Conservation (phyloP, 192 early-diverging fungal genomes). For the Umbelopsis vinacea region DNA sequence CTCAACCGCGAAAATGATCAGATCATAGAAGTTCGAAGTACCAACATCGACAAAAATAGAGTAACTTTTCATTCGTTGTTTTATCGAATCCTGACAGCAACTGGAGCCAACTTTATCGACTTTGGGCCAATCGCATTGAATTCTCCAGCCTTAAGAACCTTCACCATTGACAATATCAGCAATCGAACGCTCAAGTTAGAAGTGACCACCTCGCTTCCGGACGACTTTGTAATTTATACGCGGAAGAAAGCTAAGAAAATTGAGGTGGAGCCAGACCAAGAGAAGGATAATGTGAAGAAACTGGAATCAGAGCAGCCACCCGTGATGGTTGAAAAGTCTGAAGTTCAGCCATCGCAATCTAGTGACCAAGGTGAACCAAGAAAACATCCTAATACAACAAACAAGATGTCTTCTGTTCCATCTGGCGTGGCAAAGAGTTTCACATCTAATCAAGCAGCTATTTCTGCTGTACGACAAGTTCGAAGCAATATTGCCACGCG, state of each 20-base stretch:
- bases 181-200: slow-evolving; percentile 50
- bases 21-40: slow-evolving; percentile 89
- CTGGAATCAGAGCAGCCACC: not conserved
- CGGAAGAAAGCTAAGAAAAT: slow-evolving; percentile 27
- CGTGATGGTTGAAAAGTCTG: not conserved
- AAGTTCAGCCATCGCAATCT: not conserved
- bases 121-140: slow-evolving; percentile 91
- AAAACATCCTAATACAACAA: not conserved
- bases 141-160: slow-evolving; percentile 73
- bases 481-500: slow-evolving; percentile 10
- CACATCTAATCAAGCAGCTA: slow-evolving; percentile 7
- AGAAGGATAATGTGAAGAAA: slow-evolving; percentile 30
- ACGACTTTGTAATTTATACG: slow-evolving; percentile 44
- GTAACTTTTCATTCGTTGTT: slow-evolving; percentile 97
- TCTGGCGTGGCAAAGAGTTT: slow-evolving; percentile 15
- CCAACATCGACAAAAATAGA: slow-evolving; percentile 95
- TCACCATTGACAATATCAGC: slow-evolving; percentile 88
- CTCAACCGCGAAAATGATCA: slow-evolving; percentile 89
- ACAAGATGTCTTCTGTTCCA: slow-evolving; percentile 5
- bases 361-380: not conserved
- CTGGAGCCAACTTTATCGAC: slow-evolving; percentile 92
- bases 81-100: slow-evolving; percentile 87
- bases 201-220: slow-evolving; percentile 49
- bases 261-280: slow-evolving; percentile 9
- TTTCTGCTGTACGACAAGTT: not conserved